phyloP scores from a whole-genome alignment of 129 eudicot species.

The Mikania micrantha region DNA sequence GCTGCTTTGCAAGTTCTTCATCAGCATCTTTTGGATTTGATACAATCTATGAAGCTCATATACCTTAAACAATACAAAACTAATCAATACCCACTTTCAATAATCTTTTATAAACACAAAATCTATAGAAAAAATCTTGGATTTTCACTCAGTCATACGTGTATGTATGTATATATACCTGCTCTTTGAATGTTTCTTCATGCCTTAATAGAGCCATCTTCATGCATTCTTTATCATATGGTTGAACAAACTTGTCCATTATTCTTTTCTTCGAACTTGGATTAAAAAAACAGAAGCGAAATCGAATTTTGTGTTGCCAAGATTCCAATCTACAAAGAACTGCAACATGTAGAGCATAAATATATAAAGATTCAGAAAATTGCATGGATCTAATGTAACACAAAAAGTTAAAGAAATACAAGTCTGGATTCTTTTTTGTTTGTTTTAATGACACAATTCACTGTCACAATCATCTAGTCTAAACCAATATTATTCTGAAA shows the following conservation, averaged over 20 bases:
- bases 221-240: constrained; percentile 79
- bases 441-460: too few species aligned
- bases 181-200: constrained; percentile 84
- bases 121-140: background rate
- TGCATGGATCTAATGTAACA: constrained; percentile 30
- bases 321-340: constrained; percentile 15
- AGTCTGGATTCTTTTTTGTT: constrained; percentile 39
- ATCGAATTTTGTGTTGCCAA: constrained; percentile 9
- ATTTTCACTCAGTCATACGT: constrained; percentile 19
- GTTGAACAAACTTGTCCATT: constrained; percentile 68
- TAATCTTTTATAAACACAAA: background rate
- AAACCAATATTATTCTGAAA: too few species aligned
- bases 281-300: background rate
- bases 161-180: constrained; percentile 36
- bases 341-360: constrained; percentile 27
- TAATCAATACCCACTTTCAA: constrained; percentile 3
- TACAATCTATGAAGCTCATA: constrained; percentile 89
- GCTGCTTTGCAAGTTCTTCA: constrained; percentile 44
- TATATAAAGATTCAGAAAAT: constrained; percentile 13
- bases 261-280: background rate
- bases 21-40: constrained; percentile 66
- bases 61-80: constrained; percentile 39
- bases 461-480: too few species aligned
- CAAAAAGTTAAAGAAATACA: constrained; percentile 21
- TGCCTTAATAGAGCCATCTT: constrained; percentile 97